These are phyloP conservation scores for Trichophyton mentagrophytes DNA, from an alignment of 2,329 filamentous ascomycete species.

Conservation along the genomic window DNA sequence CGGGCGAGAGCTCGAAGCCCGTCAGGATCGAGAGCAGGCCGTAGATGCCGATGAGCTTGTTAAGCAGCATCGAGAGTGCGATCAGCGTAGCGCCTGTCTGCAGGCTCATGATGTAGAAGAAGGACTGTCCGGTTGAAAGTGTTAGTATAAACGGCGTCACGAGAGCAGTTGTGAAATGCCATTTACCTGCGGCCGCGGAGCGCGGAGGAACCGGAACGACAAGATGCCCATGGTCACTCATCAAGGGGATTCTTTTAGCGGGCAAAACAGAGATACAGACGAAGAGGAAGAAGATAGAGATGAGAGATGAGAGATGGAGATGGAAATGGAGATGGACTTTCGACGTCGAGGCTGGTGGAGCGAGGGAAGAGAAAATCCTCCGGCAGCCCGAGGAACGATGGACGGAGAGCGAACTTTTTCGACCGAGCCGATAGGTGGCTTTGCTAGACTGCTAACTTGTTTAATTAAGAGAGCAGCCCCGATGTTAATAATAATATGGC, in stretches of 20 bases:
- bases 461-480: too few species aligned
- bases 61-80: slow-evolving; percentile 69
- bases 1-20: slow-evolving; percentile 65
- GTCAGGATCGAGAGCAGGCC: slow-evolving; percentile 80
- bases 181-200: slow-evolving; percentile 38
- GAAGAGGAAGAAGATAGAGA: background rate
- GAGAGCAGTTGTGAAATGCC: background rate
- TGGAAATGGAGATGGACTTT: background rate
- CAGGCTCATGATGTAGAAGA: slow-evolving; percentile 74
- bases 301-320: background rate
- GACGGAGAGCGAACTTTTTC: background rate
- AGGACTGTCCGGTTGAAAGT: slow-evolving; percentile 45
- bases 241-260: background rate
- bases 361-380: background rate
- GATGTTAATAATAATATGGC: too few species aligned
- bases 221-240: slow-evolving; percentile 24
- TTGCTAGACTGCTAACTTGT: too few species aligned
- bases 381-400: background rate
- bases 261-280: background rate
- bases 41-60: slow-evolving; percentile 85
- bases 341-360: background rate
- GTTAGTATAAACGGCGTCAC: slow-evolving; percentile 1
- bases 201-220: slow-evolving; percentile 32
- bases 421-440: background rate
- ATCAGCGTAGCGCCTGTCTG: slow-evolving; percentile 79